Base-by-base conservation (phyloP, 2,329 filamentous ascomycete species). In the Coleophoma cylindrospora region DNA sequence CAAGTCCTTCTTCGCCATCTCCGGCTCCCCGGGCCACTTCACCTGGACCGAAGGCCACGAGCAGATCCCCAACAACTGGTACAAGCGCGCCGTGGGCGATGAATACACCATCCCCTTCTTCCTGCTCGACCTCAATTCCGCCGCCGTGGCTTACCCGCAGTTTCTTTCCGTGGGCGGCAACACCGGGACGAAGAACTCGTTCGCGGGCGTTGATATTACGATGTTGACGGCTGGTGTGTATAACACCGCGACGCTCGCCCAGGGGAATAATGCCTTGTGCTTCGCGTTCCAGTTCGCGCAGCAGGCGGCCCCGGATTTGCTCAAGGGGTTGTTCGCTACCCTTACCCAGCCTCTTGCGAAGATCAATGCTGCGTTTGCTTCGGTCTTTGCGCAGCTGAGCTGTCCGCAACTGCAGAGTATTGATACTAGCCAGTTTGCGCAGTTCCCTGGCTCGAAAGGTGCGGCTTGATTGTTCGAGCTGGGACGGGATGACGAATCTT, bases 81-180 rank as follows among this genome's bases (percentile, higher is more conserved):
- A 61, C 21, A 59, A 54, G 40, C 51, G 55, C 22, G 57, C 57
- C 8, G 51, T 61, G 10, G 55, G 57, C n/a, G 57, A 61, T 21
- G 58, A 63, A 22, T 80, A 76, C 51, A 68, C 69, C 12, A 65
- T 79, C 7, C 41, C 53, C 1, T 61, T 43, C 41, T 54, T 68
- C 43, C 64, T 66, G 36, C 50, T 69, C 6, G 75, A 77, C 54
- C 55, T 74, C 4, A 47, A 71, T 6, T 55, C 58, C 33, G 68
- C 64, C 53, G 60, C 69, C 2, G 7, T 62, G 14, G 64, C 71
- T 54, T 67, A 76, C 45, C 73, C 73, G 0, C 61, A 70, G 17
- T 66, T 76, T 14, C 64, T 63, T 21, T 70, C 67, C 52, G 69
- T 80, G 14, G 78, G 77, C 10, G 77, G 77, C 10, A 81, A 81